Evolutionary conservation across 768 basidiomycete genomes (phyloP).

Genomic region (Pleurotus ostreatus): DNA sequence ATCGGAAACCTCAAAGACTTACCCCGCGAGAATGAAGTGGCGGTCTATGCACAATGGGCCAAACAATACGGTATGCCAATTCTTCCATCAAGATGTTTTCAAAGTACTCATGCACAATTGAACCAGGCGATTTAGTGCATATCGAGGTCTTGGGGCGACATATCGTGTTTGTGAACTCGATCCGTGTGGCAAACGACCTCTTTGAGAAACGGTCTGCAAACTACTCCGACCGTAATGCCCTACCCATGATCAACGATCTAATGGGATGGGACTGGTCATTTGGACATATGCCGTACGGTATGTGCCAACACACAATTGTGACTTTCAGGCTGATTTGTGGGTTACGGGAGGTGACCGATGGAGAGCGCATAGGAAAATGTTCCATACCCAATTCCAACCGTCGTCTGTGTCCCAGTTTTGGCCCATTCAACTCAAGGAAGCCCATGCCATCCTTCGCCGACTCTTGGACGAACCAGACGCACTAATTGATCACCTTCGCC

Average conservation of each 20-base stretch:
- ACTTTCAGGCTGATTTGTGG: too few relatives aligned
- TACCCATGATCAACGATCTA: slow-evolving; percentile 50
- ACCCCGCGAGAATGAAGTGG: slow-evolving; percentile 32
- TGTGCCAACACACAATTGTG: slow-evolving; percentile 5
- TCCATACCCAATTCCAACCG: slow-evolving; percentile 48
- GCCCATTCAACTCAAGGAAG: slow-evolving; percentile 42
- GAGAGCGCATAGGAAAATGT: slow-evolving; percentile 49
- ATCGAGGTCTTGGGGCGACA: slow-evolving; percentile 46
- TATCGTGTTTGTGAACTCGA: slow-evolving; percentile 43
- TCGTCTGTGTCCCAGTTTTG: slow-evolving; percentile 35
- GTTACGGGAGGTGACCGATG: slow-evolving; percentile 40
- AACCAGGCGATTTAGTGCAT: slow-evolving; percentile 50
- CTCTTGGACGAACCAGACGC: slow-evolving; percentile 39
- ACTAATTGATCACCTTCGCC: slow-evolving; percentile 45
- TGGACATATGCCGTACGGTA: slow-evolving; percentile 51
- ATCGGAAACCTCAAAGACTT: slow-evolving; percentile 51
- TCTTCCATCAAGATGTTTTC: not conserved
- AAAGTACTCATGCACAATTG: too few relatives aligned
- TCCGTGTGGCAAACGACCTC: slow-evolving; percentile 44
- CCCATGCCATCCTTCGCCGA: slow-evolving; percentile 39
- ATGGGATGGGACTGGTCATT: slow-evolving; percentile 52
- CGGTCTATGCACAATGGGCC: slow-evolving; percentile 36
- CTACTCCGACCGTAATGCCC: slow-evolving; percentile 48
- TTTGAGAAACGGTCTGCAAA: slow-evolving; percentile 53
- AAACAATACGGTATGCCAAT: slow-evolving; percentile 33